Base-by-base conservation (phyloP, 2,329 filamentous ascomycete genomes). In the Penicillium sp. region DNA sequence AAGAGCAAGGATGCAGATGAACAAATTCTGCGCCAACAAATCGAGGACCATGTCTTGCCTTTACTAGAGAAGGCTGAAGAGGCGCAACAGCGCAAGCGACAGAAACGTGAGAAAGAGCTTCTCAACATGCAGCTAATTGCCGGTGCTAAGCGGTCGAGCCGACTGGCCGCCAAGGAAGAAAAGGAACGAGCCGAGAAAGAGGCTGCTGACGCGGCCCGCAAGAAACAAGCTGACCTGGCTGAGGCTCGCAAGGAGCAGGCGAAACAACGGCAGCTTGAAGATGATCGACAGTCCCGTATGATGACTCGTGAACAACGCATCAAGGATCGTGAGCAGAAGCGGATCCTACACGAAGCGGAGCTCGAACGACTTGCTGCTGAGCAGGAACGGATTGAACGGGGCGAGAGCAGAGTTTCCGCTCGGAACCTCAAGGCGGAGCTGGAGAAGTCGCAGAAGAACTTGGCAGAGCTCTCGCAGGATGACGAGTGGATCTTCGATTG, bases 401-500 rank as follows among this genome's bases (percentile, higher is more conserved):
- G 77, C 10, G 76, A 80, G 43, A 80, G 78, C 11, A 84, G 90
- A 45, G 73, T 88, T 22, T 95, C 91, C 2, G 88, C 91, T 62
- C 84, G 91, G 46, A 85, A 88, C 49, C 81, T 92, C n/a, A 86
- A 90, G 64, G 85, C 85, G 3, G 88, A 94, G 68, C 89, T 95
- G 64, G 88, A 91, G 64, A 88, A 82, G 70, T 89, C 85, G 57
- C 87, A 88, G 69, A 86, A 86, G 69, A 89, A 89, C 30, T 76
- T 96, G 10, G 81, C 88, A 60, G 83, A 87, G 48, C 79, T 96
- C 22, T 82, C 85, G 18, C 80, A 85, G 60, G 89, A 94, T 43
- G 89, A 90, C 11, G 84, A 91, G 46, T 97, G 94, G 94, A 82
- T 90, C 35, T 99, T 99, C 63, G 94, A 99, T 68, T 99, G 94